Evolutionary conservation across 768 basidiomycete species (phyloP).

Genomic region (Mycena sanguinolenta): DNA sequence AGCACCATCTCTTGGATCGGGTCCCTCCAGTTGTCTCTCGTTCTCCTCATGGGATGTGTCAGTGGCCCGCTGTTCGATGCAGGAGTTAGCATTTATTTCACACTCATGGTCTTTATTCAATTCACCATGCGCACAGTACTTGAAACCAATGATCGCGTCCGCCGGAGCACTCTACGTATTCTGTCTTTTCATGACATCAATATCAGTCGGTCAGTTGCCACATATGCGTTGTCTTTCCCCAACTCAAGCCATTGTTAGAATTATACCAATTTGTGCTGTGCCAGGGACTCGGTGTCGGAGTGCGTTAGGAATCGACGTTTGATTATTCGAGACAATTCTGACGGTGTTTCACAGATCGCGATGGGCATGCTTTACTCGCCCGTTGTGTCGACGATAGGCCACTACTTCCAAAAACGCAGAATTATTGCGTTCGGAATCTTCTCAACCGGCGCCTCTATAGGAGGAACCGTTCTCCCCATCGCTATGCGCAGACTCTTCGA

Average conservation of each 20-base stretch:
- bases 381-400: neutral
- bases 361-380: neutral
- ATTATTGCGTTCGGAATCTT: neutral
- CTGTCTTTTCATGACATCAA: slow-evolving; percentile 1
- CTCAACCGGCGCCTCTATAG: neutral
- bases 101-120: neutral
- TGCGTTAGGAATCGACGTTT: neutral
- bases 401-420: neutral
- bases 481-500: neutral
- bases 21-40: slow-evolving; percentile 38
- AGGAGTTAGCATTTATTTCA: slow-evolving; percentile 12
- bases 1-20: slow-evolving; percentile 42
- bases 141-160: slow-evolving; percentile 32
- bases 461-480: neutral
- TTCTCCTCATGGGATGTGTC: slow-evolving; percentile 35
- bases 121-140: slow-evolving; percentile 17
- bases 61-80: slow-evolving; percentile 37
- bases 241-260: neutral
- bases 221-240: neutral
- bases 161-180: neutral
- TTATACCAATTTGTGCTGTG: neutral
- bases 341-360: neutral
- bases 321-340: neutral
- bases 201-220: neutral
- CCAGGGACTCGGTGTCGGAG: neutral